Evolutionary conservation across 345 rosid species (phyloP), one percentile per base, ranked within the genome.

Genomic region (Heritiera littoralis): DNA sequence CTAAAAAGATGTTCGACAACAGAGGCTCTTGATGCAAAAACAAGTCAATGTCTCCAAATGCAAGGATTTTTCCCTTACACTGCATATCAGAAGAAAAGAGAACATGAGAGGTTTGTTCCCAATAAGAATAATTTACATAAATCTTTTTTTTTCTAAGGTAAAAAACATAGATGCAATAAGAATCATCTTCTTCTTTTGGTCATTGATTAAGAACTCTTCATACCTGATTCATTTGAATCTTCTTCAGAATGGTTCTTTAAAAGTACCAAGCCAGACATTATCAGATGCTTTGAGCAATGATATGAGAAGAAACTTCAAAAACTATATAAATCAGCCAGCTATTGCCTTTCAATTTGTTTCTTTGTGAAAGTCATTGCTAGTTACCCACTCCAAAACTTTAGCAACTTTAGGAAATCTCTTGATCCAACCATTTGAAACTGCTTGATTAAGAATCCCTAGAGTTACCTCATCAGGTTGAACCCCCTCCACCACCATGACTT

Each of bases 351-450:
- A 30, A 54, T 73, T 49, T 55, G 64, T 77, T 67, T 38, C 23
- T 75, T 20, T 35, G 58, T 38, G 45, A 52, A 72, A 51, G 43
- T 49, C 75, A 51, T 8, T 18, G 7, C 56, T 30, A 59, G 66
- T 58, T 58, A 72, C 68, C 51, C 59, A 60, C 68, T 77, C 78
- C 9, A 84, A 55, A 72, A 79, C 30, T 68, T 76, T 52, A 54
- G 78, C 79, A 46, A 79, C 60, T 80, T 66, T 52, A 23, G 84
- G 87, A 66, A 72, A 67, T n/a, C 40, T 56, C 67, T 81, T 84
- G 69, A 74, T 17, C 69, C 74, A 79, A 52, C 85, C 83, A 45
- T 63, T 81, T 46, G 74, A 71, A 28, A 9, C 54, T 28, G 82
- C 71, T 77, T 28, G 81, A 48, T 72, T 74, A 60, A 81, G 63